Base-by-base conservation (phyloP, 176 grass and related monocot genomes). In the Oryza rufipogon region DNA sequence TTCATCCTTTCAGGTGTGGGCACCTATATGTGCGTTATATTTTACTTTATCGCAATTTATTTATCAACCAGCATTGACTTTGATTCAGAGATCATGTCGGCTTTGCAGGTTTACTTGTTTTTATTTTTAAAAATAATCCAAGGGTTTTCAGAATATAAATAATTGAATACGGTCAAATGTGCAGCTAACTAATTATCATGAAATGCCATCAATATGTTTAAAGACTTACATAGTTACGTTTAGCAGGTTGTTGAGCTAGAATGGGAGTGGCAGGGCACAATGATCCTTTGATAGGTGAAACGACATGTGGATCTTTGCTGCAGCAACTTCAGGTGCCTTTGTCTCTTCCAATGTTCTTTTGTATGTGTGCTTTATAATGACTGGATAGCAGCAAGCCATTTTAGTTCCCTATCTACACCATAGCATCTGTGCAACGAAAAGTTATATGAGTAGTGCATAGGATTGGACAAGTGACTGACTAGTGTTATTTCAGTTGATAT, bases 271-370 rank as follows among this genome's bases (percentile, higher is more conserved):
- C 80, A 33, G 96, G 86, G 58, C 87, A 81, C 20, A 77, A 82
- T 28, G 87, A 98, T 90, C 86, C 89, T 51, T 93, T 98, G 66
- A 74, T 95, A 77, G 86, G 87, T 75, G 73, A 86, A 83, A 95
- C 89, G 23, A 96, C 93, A 69, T 96, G 96, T 42, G 91, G 89
- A 1, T 91, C 93, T 89, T 87, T 98, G 82, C 88, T 98, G 75
- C 96, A 95, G 65, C 81, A 98, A 48, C 89, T 98, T 71, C 91
- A 95, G 91, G 93, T 97, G 64, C 34, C 66, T 81, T 77, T 71
- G 34, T 42, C 47, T n/a, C 83, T 66, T 49, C 44, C n/a, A 36
- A 2, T 9, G n/a, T 42, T 73, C 13, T 51, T 16, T 83, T 72
- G 15, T 64, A 15, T 48, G 84, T 79, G 1, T 4, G 15, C 49